Conservation (phyloP, 257 asterid genomes). For the Phtheirospermum japonicum region DNA sequence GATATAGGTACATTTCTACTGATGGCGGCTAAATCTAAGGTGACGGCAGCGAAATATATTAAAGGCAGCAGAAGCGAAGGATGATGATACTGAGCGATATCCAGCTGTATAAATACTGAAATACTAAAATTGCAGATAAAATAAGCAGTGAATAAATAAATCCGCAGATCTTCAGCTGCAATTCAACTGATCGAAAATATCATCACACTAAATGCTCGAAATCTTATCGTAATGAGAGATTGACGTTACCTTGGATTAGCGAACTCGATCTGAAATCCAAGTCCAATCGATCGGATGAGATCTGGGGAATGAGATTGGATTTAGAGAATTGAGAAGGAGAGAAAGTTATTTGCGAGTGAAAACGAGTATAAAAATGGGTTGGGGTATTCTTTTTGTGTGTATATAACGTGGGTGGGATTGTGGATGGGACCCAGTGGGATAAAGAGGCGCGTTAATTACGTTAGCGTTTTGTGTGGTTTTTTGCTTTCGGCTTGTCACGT, state of each 20-base stretch:
- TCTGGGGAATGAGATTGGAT: slow-evolving; percentile 31
- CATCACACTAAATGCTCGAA: slow-evolving; percentile 18
- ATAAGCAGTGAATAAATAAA: slow-evolving; percentile 20
- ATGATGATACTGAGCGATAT: slow-evolving; percentile 1
- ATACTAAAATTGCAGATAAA: not conserved
- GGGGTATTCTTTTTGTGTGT: not conserved
- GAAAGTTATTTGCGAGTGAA: not conserved
- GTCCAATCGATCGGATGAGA: slow-evolving; percentile 29
- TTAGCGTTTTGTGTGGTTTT: not conserved
- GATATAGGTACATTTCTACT: not conserved
- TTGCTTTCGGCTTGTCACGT: too few species aligned
- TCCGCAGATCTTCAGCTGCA: slow-evolving; percentile 30
- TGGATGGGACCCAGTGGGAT: too few species aligned
- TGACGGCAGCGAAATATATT: not conserved
- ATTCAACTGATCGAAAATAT: slow-evolving; percentile 25
- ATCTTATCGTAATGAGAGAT: slow-evolving; percentile 18
- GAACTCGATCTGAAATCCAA: slow-evolving; percentile 24
- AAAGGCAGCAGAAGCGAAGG: slow-evolving; percentile 11
- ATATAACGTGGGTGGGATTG: not conserved
- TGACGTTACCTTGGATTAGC: slow-evolving; percentile 26
- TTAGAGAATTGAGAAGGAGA: slow-evolving; percentile 23
- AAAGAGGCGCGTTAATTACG: not conserved
- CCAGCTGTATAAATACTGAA: slow-evolving; percentile 21
- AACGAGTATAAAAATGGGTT: not conserved
- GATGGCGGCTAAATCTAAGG: not conserved